Evolutionary conservation across 1,284 basidiomycete genomes (phyloP).

Genomic region (Ceratobasidium sp.): DNA sequence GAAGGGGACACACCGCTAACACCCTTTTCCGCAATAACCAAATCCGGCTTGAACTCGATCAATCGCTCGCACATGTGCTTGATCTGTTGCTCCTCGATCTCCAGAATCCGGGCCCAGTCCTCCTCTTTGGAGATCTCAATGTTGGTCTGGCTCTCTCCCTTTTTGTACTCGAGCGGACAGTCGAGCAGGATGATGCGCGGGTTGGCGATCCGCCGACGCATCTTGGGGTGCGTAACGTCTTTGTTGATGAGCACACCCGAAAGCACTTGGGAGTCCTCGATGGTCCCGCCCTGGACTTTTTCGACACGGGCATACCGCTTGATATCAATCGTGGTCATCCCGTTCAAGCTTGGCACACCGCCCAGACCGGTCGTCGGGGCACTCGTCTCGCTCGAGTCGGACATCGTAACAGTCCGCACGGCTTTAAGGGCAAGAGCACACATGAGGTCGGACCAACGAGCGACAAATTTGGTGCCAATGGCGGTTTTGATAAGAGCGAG

Average conservation of each 20-base stretch:
- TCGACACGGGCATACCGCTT: constrained; percentile 98
- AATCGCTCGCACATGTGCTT: constrained; percentile 89
- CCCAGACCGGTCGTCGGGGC: constrained; percentile 46
- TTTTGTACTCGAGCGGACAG: constrained; percentile 99
- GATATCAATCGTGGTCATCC: constrained; percentile 91
- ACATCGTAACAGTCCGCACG: constrained; percentile 80
- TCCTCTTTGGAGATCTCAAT: constrained; percentile 96
- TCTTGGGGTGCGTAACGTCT: constrained; percentile 98
- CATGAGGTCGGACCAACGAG: constrained; percentile 97
- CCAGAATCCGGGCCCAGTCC: constrained; percentile 93
- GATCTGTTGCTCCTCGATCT: constrained; percentile 98
- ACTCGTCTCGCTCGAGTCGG: constrained; percentile 66
- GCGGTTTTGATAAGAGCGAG: constrained; percentile 97
- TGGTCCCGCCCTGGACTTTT: constrained; percentile 97
- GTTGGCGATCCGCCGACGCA: constrained; percentile 91
- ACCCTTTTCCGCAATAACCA: constrained; percentile 98
- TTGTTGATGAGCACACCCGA: constrained; percentile 98
- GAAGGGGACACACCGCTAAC: constrained; percentile 78
- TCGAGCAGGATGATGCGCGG: constrained; percentile 93
- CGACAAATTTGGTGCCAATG: constrained; percentile 99
- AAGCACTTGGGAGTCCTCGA: constrained; percentile 90
- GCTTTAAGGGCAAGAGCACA: constrained; percentile 94
- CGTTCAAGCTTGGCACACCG: constrained; percentile 49
- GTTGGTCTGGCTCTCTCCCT: constrained; percentile 98
- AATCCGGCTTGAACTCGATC: constrained; percentile 93